Percentiles rank a stretch among this genome's conserved stretches.
Evolutionary conservation across 768 basidiomycete species (phyloP).

Genomic region (Trametes cinnabarina): DNA sequence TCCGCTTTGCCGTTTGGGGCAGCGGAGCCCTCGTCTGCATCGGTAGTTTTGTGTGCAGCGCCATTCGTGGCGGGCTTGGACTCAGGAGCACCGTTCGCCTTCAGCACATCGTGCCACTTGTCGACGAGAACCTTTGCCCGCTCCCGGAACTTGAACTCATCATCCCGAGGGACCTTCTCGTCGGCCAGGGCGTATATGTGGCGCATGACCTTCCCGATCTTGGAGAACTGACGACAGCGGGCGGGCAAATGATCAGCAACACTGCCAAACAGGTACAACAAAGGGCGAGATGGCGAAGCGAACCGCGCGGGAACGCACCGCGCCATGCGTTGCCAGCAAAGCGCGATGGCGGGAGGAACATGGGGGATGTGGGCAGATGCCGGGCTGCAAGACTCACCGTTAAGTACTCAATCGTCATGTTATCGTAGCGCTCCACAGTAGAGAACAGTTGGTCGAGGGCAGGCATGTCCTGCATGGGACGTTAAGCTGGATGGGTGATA

Average conservation of each 20-base stretch:
- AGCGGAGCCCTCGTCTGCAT: constrained; percentile 22
- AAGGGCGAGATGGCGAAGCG: constrained; percentile 13
- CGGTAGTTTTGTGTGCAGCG: constrained; percentile 19
- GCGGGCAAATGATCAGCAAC: constrained; percentile 16
- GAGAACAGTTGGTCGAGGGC: constrained; percentile 68
- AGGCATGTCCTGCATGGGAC: constrained; percentile 66
- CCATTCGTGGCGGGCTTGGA: constrained; percentile 26
- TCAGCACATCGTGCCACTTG: constrained; percentile 61
- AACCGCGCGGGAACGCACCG: constrained; percentile 17
- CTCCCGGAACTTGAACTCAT: constrained; percentile 69
- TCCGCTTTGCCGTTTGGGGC: constrained; percentile 18
- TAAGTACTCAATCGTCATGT: constrained; percentile 76
- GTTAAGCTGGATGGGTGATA: constrained; percentile 6
- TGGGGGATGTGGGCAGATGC: neutral
- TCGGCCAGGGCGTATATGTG: constrained; percentile 63
- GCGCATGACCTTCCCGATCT: constrained; percentile 87
- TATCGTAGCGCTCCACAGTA: constrained; percentile 71
- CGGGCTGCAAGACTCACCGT: constrained; percentile 37
- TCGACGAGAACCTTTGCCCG: constrained; percentile 69
- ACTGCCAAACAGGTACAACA: constrained; percentile 19
- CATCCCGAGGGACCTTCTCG: constrained; percentile 58
- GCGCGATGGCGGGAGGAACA: constrained; percentile 25
- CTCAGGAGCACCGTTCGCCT: constrained; percentile 29
- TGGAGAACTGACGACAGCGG: constrained; percentile 55
- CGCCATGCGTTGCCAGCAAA: constrained; percentile 27